Base-by-base conservation (phyloP, 148 eudicot species). In the Rhododendron ferrugineum region DNA sequence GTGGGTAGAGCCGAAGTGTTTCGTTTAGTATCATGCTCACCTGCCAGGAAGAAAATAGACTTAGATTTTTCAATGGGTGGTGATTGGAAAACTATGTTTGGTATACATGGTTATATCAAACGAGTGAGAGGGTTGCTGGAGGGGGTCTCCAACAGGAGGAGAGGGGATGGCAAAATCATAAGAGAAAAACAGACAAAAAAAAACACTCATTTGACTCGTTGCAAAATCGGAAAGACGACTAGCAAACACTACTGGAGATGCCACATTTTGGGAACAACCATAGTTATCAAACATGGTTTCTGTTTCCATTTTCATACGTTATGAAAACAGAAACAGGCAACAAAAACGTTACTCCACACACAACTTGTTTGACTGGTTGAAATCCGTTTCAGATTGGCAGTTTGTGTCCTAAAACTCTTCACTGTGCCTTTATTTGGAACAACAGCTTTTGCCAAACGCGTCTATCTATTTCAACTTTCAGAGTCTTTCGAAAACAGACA, bases 1-100 rank as follows among this genome's bases (percentile, higher is more conserved):
- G 97, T 74, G 98, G 98, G 85, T 95, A 95, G 11, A 95, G 88
- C 72, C 98, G 84, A 20, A 94, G 90, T 10, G 95, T 92, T 86
- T 95, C 97, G 15, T 92, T 88, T 36, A 95, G 52, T 84, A 95
- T 90, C 92, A 93, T 90, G 85, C 85, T 89, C 56, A 94, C 70
- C 98, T 94, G 90, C 87, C 78, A 83, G 30, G 66, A 64, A 44
- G 1, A 5, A 23, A 77, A 42, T 10, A 3, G 10, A 77, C 26
- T 22, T n/a, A 3, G 3, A 42, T 42, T 8, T 49, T 22, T 20
- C 14, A n/a, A 23, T 64, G 32, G 70, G 30, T n/a, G 13, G 28
- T 14, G 26, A 0, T 60, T 60, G 68, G 68, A 13, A 16, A 28
- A 40, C 1, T 40, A 28, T 23, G 54, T 72, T 72, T 13, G 44